Evolutionary conservation across 306 rosid species (phyloP).

Genomic region (Trichosanthes truncata): DNA sequence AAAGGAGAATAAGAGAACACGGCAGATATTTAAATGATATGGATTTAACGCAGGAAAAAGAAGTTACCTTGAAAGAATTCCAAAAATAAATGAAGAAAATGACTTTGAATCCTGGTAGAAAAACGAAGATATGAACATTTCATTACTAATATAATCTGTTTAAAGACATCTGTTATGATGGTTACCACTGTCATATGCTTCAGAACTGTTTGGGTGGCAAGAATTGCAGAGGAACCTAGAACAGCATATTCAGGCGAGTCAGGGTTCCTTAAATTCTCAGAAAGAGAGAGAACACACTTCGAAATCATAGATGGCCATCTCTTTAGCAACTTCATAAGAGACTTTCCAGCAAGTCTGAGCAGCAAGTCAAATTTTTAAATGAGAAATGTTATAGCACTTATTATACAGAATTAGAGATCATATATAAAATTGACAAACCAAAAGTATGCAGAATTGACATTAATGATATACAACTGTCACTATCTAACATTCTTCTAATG

Average conservation of each 20-base stretch:
- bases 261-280: constrained; percentile 51
- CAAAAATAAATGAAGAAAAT: constrained; percentile 71
- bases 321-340: constrained; percentile 80
- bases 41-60: not conserved
- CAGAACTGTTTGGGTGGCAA: constrained; percentile 79
- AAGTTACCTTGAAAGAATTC: constrained; percentile 85
- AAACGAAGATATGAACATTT: constrained; percentile 25
- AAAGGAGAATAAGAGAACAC: constrained; percentile 15
- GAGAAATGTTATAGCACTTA: constrained; percentile 12
- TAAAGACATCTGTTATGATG: constrained; percentile 15
- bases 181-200: constrained; percentile 86
- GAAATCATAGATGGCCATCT: constrained; percentile 96
- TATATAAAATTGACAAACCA: constrained; percentile 5
- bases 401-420: not conserved
- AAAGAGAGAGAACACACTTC: constrained; percentile 69
- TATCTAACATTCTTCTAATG: not conserved
- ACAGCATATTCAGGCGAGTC: constrained; percentile 72
- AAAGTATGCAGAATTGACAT: not conserved
- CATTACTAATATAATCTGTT: constrained; percentile 12
- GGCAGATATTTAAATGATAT: constrained; percentile 10
- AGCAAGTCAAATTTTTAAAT: constrained; percentile 18
- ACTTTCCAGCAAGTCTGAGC: constrained; percentile 84
- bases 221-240: constrained; percentile 92
- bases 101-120: constrained; percentile 65
- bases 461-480: not conserved